phyloP scores from a whole-genome alignment of 352 stramenopile species.

The Peronospora tabacina region DNA sequence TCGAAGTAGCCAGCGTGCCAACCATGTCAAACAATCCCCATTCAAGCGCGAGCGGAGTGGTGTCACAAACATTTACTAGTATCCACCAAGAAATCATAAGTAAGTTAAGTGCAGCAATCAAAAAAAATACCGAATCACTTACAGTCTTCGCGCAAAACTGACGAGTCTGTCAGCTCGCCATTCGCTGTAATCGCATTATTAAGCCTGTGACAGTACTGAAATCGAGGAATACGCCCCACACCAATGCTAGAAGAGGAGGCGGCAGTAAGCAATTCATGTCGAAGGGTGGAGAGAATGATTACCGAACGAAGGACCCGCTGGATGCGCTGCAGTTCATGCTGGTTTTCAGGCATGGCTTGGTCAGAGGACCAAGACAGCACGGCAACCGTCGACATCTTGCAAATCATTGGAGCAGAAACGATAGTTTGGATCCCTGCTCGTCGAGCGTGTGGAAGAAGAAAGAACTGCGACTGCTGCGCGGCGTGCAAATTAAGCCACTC shows the following conservation, averaged over 20 bases:
- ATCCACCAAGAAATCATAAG: conserved; percentile 11
- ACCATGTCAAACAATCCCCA: conserved; percentile 69
- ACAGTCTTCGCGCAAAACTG: conserved; percentile 41
- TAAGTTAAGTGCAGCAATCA: conserved; percentile 4
- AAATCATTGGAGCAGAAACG: conserved; percentile 73
- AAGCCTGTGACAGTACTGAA: conserved; percentile 71
- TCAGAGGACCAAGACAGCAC: conserved; percentile 78
- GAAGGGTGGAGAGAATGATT: conserved; percentile 51
- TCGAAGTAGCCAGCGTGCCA: conserved; percentile 55
- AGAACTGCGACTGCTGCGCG: conserved; percentile 58
- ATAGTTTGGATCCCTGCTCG: conserved; percentile 56
- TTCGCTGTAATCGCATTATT: conserved; percentile 69
- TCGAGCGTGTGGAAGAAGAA: conserved; percentile 60
- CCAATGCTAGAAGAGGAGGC: conserved; percentile 22
- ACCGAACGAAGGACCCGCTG: conserved; percentile 64
- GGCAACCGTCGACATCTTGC: conserved; percentile 72
- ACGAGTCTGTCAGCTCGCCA: conserved; percentile 47
- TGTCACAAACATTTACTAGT: conserved; percentile 48
- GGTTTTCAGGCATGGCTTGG: conserved; percentile 42
- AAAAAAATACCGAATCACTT: conserved; percentile 5
- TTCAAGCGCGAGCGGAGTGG: conserved; percentile 52
- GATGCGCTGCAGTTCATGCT: conserved; percentile 57
- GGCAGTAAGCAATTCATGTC: conserved; percentile 38
- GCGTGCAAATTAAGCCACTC: conserved; percentile 54
- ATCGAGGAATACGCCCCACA: conserved; percentile 42